A percentile compares a stretch with the other conserved stretches of the same genome.
phyloP scores from a whole-genome alignment of 257 asterid species.

The Solanum ossicruentum region DNA sequence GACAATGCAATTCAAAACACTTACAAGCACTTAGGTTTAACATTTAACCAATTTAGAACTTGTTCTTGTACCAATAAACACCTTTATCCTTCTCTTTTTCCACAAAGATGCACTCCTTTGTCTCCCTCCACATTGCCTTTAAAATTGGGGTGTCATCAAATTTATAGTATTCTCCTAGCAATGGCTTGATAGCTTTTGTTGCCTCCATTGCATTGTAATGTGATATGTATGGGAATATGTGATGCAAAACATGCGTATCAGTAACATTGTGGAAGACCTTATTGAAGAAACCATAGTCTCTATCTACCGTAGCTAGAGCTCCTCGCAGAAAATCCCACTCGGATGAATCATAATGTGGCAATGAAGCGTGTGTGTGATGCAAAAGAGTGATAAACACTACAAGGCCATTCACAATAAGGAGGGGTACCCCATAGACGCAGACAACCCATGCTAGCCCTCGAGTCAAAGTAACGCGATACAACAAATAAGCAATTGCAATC shows the following conservation, averaged over 20 bases:
- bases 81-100: not conserved
- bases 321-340: constrained; percentile 7
- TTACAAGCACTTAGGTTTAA: too few relatives aligned
- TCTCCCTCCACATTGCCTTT: not conserved
- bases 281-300: constrained; percentile 4
- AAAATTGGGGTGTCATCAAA: not conserved
- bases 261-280: constrained; percentile 3
- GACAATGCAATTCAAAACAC: too few relatives aligned
- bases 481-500: not conserved
- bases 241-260: constrained; percentile 2
- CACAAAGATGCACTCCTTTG: not conserved
- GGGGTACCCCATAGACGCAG: constrained; percentile 1
- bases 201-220: not conserved
- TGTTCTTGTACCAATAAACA: not conserved
- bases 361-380: not conserved
- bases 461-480: not conserved
- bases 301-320: constrained; percentile 3
- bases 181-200: not conserved
- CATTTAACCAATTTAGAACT: not conserved
- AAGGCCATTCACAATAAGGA: not conserved
- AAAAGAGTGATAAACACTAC: constrained; percentile 4
- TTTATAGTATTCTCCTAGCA: not conserved
- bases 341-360: constrained; percentile 4
- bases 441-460: not conserved
- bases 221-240: not conserved